Evolutionary conservation across 331 rosid species (phyloP).

Genomic region (Malus hybrid): DNA sequence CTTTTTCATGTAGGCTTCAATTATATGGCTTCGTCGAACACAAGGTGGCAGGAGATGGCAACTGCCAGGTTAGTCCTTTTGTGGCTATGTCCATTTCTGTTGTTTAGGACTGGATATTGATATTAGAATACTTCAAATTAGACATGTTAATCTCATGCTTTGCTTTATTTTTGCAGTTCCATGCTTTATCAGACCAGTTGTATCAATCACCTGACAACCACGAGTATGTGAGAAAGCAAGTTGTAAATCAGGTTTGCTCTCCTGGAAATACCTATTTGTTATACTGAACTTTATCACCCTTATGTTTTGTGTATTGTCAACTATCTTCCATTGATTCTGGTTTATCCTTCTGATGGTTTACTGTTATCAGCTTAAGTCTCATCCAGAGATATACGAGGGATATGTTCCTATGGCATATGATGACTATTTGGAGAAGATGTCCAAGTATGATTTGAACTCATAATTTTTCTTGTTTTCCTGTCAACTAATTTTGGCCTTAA

Average conservation of each 20-base stretch:
- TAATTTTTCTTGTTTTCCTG: not conserved
- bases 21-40: constrained; percentile 56
- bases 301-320: not conserved
- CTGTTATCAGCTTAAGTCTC: constrained; percentile 53
- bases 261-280: not conserved
- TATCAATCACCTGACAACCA: constrained; percentile 58
- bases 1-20: constrained; percentile 49
- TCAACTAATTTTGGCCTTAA: not conserved
- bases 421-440: constrained; percentile 73
- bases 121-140: constrained; percentile 1
- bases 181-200: constrained; percentile 77
- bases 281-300: not conserved
- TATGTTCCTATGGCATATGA: constrained; percentile 81
- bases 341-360: constrained; percentile 13
- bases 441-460: constrained; percentile 33
- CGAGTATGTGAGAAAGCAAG: constrained; percentile 46
- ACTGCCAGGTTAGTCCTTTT: constrained; percentile 68
- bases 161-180: constrained; percentile 38
- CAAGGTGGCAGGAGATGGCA: constrained; percentile 77
- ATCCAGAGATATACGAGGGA: constrained; percentile 68
- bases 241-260: constrained; percentile 62
- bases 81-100: not conserved
- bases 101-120: constrained; percentile 12
- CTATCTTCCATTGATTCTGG: constrained; percentile 16
- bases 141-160: not conserved